These are phyloP conservation scores for Xylaria palmicola DNA, from an alignment of 495 filamentous ascomycete species.

Conservation along the genomic window DNA sequence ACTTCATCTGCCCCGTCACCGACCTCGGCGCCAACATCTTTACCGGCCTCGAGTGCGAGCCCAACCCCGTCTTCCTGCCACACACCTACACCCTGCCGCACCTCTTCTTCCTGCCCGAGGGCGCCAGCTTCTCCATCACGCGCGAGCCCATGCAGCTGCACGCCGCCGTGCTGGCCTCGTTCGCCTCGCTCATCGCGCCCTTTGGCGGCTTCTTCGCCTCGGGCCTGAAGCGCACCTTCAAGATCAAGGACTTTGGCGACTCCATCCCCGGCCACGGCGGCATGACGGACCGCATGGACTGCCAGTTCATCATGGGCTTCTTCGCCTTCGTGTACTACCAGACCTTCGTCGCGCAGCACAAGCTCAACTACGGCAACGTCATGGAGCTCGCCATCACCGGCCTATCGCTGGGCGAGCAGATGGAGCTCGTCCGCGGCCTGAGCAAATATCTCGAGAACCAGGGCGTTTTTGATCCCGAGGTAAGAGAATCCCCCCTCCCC, in stretches of 20 bases:
- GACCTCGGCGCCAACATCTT: slow-evolving; percentile 91
- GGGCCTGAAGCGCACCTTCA: slow-evolving; percentile 97
- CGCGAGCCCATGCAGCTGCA: slow-evolving; percentile 94
- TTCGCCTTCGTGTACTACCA: slow-evolving; percentile 98
- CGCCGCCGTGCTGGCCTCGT: slow-evolving; percentile 84
- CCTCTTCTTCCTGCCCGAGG: slow-evolving; percentile 55
- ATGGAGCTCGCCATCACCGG: slow-evolving; percentile 88
- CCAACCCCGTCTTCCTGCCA: slow-evolving; percentile 89
- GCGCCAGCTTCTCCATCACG: slow-evolving; percentile 54
- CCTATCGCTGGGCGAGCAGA: slow-evolving; percentile 77
- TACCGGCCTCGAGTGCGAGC: slow-evolving; percentile 84
- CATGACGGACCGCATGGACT: slow-evolving; percentile 99
- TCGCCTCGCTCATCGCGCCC: slow-evolving; percentile 94
- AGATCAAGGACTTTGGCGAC: slow-evolving; percentile 99
- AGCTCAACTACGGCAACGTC: slow-evolving; percentile 75
- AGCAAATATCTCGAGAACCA: slow-evolving; percentile 86
- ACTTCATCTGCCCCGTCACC: slow-evolving; percentile 97
- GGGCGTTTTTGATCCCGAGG: slow-evolving; percentile 63
- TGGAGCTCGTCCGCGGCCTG: slow-evolving; percentile 82
- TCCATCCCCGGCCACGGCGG: slow-evolving; percentile 97
- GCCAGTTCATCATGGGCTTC: slow-evolving; percentile 99
- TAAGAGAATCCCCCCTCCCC: slow-evolving; percentile 39
- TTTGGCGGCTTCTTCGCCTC: slow-evolving; percentile 99
- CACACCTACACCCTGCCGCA: slow-evolving; percentile 79
- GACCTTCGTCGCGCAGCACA: slow-evolving; percentile 89